Percentiles rank a stretch among this genome's conserved stretches.
phyloP scores from a whole-genome alignment of 495 filamentous ascomycete species.

The Aspergillus ostianus region DNA sequence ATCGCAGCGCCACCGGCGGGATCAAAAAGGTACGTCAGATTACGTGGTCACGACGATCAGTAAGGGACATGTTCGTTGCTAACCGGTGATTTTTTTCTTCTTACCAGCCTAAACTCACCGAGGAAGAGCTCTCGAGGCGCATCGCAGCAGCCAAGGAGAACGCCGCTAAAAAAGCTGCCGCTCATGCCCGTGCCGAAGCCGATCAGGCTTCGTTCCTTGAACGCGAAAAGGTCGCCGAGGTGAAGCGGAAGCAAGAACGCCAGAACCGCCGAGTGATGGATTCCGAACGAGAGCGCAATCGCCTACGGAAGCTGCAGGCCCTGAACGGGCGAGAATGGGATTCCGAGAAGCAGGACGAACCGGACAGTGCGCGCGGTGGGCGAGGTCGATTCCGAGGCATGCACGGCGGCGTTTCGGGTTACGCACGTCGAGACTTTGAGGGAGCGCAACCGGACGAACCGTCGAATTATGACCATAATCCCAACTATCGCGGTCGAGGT shows the following conservation, averaged over 20 bases:
- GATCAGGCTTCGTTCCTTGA: slow-evolving; percentile 67
- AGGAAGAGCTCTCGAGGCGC: slow-evolving; percentile 60
- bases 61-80: neutral
- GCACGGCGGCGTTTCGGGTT: slow-evolving; percentile 56
- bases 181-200: slow-evolving; percentile 64
- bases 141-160: slow-evolving; percentile 60
- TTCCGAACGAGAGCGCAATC: slow-evolving; percentile 68
- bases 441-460: slow-evolving; percentile 26
- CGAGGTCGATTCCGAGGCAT: slow-evolving; percentile 53
- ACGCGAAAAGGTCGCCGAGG: slow-evolving; percentile 56
- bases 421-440: slow-evolving; percentile 33
- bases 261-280: slow-evolving; percentile 60
- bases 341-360: slow-evolving; percentile 66
- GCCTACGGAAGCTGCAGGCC: slow-evolving; percentile 66
- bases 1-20: slow-evolving; percentile 67
- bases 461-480: neutral
- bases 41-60: neutral
- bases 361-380: slow-evolving; percentile 48
- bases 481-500: slow-evolving; percentile 22
- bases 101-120: slow-evolving; percentile 61
- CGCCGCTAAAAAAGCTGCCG: slow-evolving; percentile 55
- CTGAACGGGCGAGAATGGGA: slow-evolving; percentile 73
- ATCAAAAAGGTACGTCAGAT: slow-evolving; percentile 43
- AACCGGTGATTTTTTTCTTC: slow-evolving; percentile 14
- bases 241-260: slow-evolving; percentile 56